Evolutionary conservation across 768 basidiomycete species (phyloP).

Genomic region (Trametes cinnabarina): DNA sequence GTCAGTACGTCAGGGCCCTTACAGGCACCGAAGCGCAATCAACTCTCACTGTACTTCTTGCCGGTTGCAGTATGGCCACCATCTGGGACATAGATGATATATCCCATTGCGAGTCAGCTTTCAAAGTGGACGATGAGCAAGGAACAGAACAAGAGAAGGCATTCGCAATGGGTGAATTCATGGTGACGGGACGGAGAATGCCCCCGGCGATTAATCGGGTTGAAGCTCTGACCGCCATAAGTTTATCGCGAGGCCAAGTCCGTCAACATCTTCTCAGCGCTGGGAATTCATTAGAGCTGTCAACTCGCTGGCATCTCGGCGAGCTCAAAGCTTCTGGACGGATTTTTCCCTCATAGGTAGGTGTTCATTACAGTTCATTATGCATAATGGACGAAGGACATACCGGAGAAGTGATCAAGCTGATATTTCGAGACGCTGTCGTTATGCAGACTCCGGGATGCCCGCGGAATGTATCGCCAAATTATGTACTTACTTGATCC

Average conservation of each 20-base stretch:
- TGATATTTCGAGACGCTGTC: conserved; percentile 1
- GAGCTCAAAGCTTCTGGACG: background rate
- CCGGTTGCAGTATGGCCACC: background rate
- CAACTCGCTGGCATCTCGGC: conserved; percentile 2
- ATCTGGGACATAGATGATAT: background rate
- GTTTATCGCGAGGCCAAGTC: conserved; percentile 5
- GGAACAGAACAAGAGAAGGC: conserved; percentile 10
- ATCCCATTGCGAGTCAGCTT: background rate
- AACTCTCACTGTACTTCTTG: background rate
- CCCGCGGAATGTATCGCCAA: background rate
- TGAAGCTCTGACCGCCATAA: conserved; percentile 3
- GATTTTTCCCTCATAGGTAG: background rate
- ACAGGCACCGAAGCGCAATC: background rate
- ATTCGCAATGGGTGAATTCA: background rate
- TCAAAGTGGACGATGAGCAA: conserved; percentile 13
- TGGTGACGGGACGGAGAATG: conserved; percentile 1
- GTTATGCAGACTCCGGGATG: conserved; percentile 8
- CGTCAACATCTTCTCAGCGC: conserved; percentile 10
- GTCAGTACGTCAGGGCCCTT: background rate
- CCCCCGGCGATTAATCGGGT: conserved; percentile 17
- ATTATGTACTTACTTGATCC: background rate
- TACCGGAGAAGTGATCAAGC: conserved; percentile 7
- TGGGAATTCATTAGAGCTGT: conserved; percentile 11
- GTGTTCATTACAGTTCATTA: conserved; percentile 14
- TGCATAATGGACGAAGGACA: conserved; percentile 16